These are phyloP conservation scores for Jaminaea rosea DNA, from an alignment of 1,284 basidiomycete species.

Conservation along the genomic window DNA sequence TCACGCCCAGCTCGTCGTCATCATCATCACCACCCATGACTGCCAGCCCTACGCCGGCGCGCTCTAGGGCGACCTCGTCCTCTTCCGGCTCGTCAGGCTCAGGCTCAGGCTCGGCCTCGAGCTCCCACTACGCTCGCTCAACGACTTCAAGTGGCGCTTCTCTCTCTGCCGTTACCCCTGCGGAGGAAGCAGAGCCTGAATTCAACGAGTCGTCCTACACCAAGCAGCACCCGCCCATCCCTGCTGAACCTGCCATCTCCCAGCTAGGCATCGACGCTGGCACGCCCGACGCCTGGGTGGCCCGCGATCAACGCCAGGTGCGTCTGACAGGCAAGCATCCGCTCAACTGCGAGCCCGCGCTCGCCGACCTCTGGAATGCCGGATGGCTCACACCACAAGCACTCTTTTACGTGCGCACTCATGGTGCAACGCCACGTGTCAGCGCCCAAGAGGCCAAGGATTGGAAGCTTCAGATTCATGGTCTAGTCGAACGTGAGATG, in stretches of 20 bases:
- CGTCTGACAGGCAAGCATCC: slow-evolving; percentile 51
- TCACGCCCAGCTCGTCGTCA: no score
- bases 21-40: no score
- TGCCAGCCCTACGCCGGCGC: no score
- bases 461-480: slow-evolving; percentile 56
- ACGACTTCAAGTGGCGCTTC: no score
- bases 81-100: no score
- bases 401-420: slow-evolving; percentile 62
- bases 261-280: slow-evolving; percentile 24
- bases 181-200: no score
- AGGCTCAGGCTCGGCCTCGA: no score
- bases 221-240: slow-evolving; percentile 19
- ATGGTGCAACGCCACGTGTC: slow-evolving; percentile 58
- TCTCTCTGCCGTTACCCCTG: no score
- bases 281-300: slow-evolving; percentile 37
- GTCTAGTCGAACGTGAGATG: slow-evolving; percentile 38
- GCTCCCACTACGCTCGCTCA: no score
- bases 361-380: slow-evolving; percentile 53
- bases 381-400: slow-evolving; percentile 60
- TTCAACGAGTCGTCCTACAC: slow-evolving; percentile 11
- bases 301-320: slow-evolving; percentile 33
- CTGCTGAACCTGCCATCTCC: slow-evolving; percentile 15
- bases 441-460: slow-evolving; percentile 47
- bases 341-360: slow-evolving; percentile 57
- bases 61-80: no score